Conservation (phyloP, 1,139 yeast species). For the Protomyces arabidopsidicola region DNA sequence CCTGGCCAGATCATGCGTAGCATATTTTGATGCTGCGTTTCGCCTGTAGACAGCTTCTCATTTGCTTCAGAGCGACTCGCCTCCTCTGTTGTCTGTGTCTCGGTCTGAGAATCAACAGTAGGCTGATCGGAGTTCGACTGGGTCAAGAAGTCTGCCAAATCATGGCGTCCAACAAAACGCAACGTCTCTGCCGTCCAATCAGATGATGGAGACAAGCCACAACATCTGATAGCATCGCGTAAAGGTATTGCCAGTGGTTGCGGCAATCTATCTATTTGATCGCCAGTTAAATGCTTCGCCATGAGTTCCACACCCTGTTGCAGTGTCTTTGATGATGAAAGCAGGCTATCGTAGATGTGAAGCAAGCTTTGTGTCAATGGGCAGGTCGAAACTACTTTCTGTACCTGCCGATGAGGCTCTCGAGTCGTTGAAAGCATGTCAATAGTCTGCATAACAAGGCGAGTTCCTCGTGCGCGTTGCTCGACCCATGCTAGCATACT, state of each 20-base stretch:
- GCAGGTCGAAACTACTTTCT: slow-evolving; percentile 4
- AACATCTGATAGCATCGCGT: slow-evolving; percentile 45
- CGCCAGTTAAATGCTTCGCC: slow-evolving; percentile 52
- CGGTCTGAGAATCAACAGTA: slow-evolving; percentile 25
- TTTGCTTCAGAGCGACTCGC: slow-evolving; percentile 37
- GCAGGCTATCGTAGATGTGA: slow-evolving; percentile 42
- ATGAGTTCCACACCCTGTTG: slow-evolving; percentile 56
- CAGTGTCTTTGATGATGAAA: slow-evolving; percentile 51
- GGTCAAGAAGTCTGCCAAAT: slow-evolving; percentile 45
- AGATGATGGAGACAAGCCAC: slow-evolving; percentile 53
- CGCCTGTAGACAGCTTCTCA: neutral
- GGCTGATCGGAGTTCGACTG: neutral
- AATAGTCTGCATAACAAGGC: slow-evolving; percentile 19
- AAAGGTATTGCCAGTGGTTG: slow-evolving; percentile 65
- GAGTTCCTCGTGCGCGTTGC: neutral
- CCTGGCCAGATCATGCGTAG: slow-evolving; percentile 57
- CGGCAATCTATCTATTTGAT: slow-evolving; percentile 57
- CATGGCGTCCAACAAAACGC: slow-evolving; percentile 63
- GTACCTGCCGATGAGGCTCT: slow-evolving; percentile 16
- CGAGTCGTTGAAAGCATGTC: neutral
- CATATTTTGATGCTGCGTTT: neutral
- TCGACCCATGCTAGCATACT: slow-evolving; percentile 14
- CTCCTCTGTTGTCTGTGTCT: slow-evolving; percentile 42
- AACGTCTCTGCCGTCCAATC: slow-evolving; percentile 43
- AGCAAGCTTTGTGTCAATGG: slow-evolving; percentile 12